Evolutionary conservation across 1,284 basidiomycete species (phyloP).

Genomic region (Coniferiporia sulphurascens): DNA sequence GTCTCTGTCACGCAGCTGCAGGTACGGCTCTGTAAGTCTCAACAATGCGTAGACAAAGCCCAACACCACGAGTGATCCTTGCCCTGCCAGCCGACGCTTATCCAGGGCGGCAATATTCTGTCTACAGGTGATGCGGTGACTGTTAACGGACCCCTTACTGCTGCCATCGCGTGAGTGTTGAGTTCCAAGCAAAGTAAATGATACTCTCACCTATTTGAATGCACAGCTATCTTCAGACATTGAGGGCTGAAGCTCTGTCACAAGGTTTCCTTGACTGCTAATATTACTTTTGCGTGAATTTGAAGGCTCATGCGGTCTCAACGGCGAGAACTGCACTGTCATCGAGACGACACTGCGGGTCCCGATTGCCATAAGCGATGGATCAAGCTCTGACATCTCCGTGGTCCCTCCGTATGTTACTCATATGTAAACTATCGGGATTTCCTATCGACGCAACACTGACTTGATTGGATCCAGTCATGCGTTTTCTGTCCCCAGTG

Average conservation of each 20-base stretch:
- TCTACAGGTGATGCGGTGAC: slow-evolving; percentile 20
- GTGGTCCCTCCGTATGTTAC: slow-evolving; percentile 19
- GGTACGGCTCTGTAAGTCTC: slow-evolving; percentile 29
- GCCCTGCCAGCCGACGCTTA: slow-evolving; percentile 18
- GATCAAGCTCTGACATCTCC: slow-evolving; percentile 23
- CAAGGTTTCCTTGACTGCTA: too few species aligned
- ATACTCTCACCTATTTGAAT: background rate
- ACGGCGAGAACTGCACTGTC: slow-evolving; percentile 23
- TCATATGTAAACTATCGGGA: too few species aligned
- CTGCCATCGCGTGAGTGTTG: slow-evolving; percentile 19
- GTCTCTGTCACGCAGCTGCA: slow-evolving; percentile 26
- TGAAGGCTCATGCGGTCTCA: slow-evolving; percentile 20
- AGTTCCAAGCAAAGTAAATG: background rate
- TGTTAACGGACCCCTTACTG: slow-evolving; percentile 17
- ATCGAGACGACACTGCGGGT: slow-evolving; percentile 22
- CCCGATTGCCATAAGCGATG: slow-evolving; percentile 19
- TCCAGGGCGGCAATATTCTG: slow-evolving; percentile 19
- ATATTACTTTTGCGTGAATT: background rate
- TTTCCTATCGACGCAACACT: slow-evolving; percentile 10
- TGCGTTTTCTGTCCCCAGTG: slow-evolving; percentile 22
- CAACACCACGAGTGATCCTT: background rate
- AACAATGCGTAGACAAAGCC: background rate
- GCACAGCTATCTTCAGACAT: slow-evolving; percentile 12
- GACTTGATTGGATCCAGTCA: background rate
- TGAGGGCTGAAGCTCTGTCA: background rate